A percentile compares a stretch with the other conserved stretches of the same genome.
Conservation (phyloP, 2,329 filamentous ascomycete species). For the Diaporthe vexans region DNA sequence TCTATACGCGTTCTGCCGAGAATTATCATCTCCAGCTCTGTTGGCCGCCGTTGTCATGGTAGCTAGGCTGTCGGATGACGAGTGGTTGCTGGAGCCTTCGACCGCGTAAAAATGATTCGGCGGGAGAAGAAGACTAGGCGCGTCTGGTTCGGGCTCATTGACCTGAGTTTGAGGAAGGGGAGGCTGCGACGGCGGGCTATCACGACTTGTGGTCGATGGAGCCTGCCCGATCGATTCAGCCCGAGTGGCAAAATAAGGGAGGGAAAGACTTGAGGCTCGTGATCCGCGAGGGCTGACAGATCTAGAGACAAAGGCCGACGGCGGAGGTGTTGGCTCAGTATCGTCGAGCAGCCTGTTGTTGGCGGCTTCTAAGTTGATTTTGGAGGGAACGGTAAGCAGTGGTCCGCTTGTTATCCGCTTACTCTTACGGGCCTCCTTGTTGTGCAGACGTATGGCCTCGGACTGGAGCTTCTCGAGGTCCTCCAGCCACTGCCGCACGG, state of each 20-base stretch:
- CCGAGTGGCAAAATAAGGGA: slow-evolving; percentile 43
- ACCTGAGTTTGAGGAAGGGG: slow-evolving; percentile 14
- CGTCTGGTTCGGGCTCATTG: slow-evolving; percentile 26
- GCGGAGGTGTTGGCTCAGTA: slow-evolving; percentile 25
- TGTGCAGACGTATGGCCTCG: slow-evolving; percentile 68
- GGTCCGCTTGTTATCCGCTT: slow-evolving; percentile 43
- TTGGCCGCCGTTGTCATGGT: slow-evolving; percentile 29
- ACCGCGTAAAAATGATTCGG: slow-evolving; percentile 32
- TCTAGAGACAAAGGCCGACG: slow-evolving; percentile 23
- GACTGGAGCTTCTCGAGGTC: slow-evolving; percentile 73
- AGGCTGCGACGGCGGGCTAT: slow-evolving; percentile 1
- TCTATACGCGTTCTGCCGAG: neutral
- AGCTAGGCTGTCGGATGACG: slow-evolving; percentile 36
- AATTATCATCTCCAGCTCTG: neutral
- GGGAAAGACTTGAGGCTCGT: slow-evolving; percentile 44
- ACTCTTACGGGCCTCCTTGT: slow-evolving; percentile 49
- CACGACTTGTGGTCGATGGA: slow-evolving; percentile 7
- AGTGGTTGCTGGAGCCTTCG: slow-evolving; percentile 14
- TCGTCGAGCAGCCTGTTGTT: slow-evolving; percentile 42
- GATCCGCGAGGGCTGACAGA: slow-evolving; percentile 41
- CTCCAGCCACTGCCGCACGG: slow-evolving; percentile 76
- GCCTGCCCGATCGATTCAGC: neutral
- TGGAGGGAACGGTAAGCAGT: slow-evolving; percentile 43
- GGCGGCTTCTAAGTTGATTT: slow-evolving; percentile 37
- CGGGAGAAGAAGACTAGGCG: slow-evolving; percentile 10